Evolutionary conservation across 805 yeast species (phyloP).

Genomic region (Saccharomycopsis oosterbeekiorum): DNA sequence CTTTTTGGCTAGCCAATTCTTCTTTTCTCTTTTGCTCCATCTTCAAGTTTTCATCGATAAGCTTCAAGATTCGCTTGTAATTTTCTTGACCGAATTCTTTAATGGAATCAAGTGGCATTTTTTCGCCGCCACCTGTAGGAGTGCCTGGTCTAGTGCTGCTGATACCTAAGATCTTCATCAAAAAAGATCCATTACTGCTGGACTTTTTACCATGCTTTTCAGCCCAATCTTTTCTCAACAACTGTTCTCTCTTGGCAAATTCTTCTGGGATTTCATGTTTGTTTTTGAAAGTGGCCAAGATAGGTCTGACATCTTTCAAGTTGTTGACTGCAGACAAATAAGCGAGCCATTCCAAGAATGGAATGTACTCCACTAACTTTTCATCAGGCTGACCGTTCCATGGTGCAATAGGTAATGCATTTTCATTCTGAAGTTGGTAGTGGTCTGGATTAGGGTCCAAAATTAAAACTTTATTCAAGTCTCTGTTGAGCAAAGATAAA

Average conservation of each 20-base stretch:
- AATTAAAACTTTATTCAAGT: slow-evolving; percentile 66
- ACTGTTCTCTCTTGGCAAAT: slow-evolving; percentile 66
- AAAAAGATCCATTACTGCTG: slow-evolving; percentile 34
- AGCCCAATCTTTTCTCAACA: slow-evolving; percentile 62
- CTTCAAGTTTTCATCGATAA: slow-evolving; percentile 58
- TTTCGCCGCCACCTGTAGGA: slow-evolving; percentile 36
- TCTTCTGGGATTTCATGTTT: slow-evolving; percentile 64
- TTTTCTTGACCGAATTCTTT: slow-evolving; percentile 71
- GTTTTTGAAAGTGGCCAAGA: slow-evolving; percentile 62
- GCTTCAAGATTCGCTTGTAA: slow-evolving; percentile 55
- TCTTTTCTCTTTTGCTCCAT: slow-evolving; percentile 39
- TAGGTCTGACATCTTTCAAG: slow-evolving; percentile 82
- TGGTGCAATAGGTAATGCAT: slow-evolving; percentile 73
- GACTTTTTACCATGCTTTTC: slow-evolving; percentile 40
- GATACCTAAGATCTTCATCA: slow-evolving; percentile 57
- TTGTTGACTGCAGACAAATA: slow-evolving; percentile 48
- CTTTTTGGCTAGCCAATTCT: slow-evolving; percentile 54
- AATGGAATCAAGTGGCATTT: slow-evolving; percentile 66
- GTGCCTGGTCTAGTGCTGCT: slow-evolving; percentile 33
- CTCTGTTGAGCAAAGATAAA: slow-evolving; percentile 83
- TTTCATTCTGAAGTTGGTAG: slow-evolving; percentile 80
- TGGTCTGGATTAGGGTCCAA: slow-evolving; percentile 70
- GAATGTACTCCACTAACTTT: slow-evolving; percentile 67
- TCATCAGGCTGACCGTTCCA: slow-evolving; percentile 89
- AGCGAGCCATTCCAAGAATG: slow-evolving; percentile 89